Conservation (phyloP, 495 filamentous ascomycete genomes). For the Aspergillus affinis region DNA sequence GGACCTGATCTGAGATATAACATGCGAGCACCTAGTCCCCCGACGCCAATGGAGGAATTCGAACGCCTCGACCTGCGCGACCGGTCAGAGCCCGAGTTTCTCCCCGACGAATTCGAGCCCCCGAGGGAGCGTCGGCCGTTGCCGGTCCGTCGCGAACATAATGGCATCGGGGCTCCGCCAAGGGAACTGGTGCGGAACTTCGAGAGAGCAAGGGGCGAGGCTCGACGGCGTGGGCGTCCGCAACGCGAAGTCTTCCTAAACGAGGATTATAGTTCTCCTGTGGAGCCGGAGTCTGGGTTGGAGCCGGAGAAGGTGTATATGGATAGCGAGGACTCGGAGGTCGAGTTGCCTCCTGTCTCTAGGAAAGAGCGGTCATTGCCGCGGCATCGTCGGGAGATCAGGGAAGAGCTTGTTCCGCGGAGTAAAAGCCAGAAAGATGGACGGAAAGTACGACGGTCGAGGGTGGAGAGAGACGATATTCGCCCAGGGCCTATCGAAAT, state of each 20-base stretch:
- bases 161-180: not conserved
- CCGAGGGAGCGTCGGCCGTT: slow-evolving; percentile 9
- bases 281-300: not conserved
- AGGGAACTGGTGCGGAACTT: not conserved
- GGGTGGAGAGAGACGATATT: not conserved
- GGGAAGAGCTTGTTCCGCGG: not conserved
- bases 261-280: not conserved
- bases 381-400: not conserved
- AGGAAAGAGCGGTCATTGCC: not conserved
- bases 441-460: not conserved
- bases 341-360: not conserved
- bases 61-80: slow-evolving; percentile 35
- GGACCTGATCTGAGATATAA: slow-evolving; percentile 26
- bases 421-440: not conserved
- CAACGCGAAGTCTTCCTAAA: not conserved
- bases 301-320: not conserved
- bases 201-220: not conserved
- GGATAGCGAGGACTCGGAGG: not conserved
- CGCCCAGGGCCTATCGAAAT: not conserved
- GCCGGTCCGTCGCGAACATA: not conserved
- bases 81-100: slow-evolving; percentile 18
- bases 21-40: slow-evolving; percentile 30
- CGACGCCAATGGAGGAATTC: slow-evolving; percentile 27
- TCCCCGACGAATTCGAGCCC: not conserved
- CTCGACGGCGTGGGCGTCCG: too few species aligned